These are phyloP conservation scores for Conringia planisiliqua DNA, from an alignment of 345 rosid species.

Conservation along the genomic window DNA sequence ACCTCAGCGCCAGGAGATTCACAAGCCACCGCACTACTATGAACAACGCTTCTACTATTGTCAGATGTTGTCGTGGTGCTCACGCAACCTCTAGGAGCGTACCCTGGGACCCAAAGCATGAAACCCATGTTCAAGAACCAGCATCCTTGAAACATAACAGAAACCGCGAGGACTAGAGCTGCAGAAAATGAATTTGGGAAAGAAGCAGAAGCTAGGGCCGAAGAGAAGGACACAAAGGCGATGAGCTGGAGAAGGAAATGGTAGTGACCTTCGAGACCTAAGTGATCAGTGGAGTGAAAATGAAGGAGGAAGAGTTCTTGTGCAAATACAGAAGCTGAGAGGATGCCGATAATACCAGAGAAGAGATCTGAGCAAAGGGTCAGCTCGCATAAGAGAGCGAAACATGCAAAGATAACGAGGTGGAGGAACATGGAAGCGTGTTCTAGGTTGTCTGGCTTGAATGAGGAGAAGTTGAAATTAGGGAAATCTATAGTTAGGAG, in stretches of 20 bases:
- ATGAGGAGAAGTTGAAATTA: slow-evolving; percentile 40
- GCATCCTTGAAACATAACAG: slow-evolving; percentile 73
- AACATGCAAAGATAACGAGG: slow-evolving; percentile 65
- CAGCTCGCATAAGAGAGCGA: slow-evolving; percentile 59
- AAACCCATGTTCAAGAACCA: slow-evolving; percentile 91
- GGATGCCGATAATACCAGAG: slow-evolving; percentile 51
- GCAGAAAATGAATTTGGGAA: slow-evolving; percentile 51
- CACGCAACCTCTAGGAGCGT: slow-evolving; percentile 64
- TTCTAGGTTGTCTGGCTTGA: slow-evolving; percentile 64
- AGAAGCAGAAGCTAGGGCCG: slow-evolving; percentile 48
- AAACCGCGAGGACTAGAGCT: slow-evolving; percentile 57
- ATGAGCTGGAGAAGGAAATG: slow-evolving; percentile 86
- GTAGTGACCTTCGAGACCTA: slow-evolving; percentile 86
- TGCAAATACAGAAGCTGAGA: slow-evolving; percentile 60
- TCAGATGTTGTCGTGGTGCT: slow-evolving; percentile 32
- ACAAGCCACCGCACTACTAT: slow-evolving; percentile 62
- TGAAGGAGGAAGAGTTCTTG: slow-evolving; percentile 87
- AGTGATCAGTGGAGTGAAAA: slow-evolving; percentile 84
- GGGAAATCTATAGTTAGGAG: slow-evolving; percentile 61
- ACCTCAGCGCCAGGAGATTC: slow-evolving; percentile 51
- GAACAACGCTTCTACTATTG: slow-evolving; percentile 32
- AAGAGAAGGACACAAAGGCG: slow-evolving; percentile 53
- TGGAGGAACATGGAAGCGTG: slow-evolving; percentile 89
- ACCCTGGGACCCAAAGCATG: slow-evolving; percentile 70
- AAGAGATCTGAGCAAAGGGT: slow-evolving; percentile 42